Conservation (phyloP, 345 rosid genomes). For the Brassica carinata region DNA sequence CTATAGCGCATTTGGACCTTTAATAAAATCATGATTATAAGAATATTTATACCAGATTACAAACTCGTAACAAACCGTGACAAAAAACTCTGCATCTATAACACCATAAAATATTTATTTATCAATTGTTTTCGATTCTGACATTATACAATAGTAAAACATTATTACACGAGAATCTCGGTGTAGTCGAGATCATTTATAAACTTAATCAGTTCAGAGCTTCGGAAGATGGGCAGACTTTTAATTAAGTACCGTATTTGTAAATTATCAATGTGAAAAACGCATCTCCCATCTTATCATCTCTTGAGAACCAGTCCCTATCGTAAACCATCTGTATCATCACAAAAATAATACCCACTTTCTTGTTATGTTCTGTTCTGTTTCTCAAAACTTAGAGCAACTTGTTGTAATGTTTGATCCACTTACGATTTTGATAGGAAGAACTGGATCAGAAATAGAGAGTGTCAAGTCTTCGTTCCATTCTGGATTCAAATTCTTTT, state of each 20-base stretch:
- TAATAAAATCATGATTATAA: neutral
- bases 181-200: neutral
- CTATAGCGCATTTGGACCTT: neutral
- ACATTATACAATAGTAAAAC: neutral
- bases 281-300: constrained; percentile 90
- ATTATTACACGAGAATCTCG: neutral
- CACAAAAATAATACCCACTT: neutral
- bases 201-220: neutral
- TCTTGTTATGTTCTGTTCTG: constrained; percentile 2
- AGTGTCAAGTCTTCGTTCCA: constrained; percentile 91
- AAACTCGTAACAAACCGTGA: neutral
- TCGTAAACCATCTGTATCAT: constrained; percentile 65
- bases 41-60: neutral
- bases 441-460: constrained; percentile 56
- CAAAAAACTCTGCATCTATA: neutral
- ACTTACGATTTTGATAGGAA: constrained; percentile 71
- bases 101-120: neutral
- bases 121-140: no score
- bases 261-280: constrained; percentile 24
- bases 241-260: neutral
- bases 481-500: constrained; percentile 68
- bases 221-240: neutral
- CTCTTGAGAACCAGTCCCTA: constrained; percentile 61
- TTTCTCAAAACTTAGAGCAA: neutral
- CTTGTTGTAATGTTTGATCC: neutral